Base-by-base conservation (phyloP, 1,139 yeast species). In the Candida tetrigidarum region DNA sequence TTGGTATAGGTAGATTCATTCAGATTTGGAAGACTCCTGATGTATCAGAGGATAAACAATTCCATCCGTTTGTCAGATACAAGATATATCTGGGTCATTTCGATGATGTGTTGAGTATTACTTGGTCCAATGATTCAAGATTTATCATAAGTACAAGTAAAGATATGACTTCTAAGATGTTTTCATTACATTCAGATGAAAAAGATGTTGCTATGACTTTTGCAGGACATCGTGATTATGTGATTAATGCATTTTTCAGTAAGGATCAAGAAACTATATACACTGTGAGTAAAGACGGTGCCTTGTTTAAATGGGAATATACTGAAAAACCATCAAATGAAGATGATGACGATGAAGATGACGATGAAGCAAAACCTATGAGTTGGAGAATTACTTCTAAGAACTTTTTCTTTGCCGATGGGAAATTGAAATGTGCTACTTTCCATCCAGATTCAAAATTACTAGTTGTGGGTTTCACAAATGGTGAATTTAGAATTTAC, bases 1-100 rank as follows among this genome's bases (percentile, higher is more conserved):
- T 91, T 34, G 96, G 96, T 2, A 74, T 84, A 32, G 92, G 89
- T 5, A 72, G 96, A 55, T 86, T 87, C 49, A 70, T 93, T 20
- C 98, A 95, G 62, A 87, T 93, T 10, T 93, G 99, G 99, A 84
- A 82, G 57, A 90, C 98, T 1, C 98, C 98, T 0, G 84, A 81
- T 42, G 74, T 76, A 29, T 69, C 81, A 2, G 88, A 84, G 55
- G 85, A 80, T 51, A 75, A 96, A 52, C 97, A 91, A 62, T 93
- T 95, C 76, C 95, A 97, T 1, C 99, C 99, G 12, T 95, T 93
- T 67, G 87, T 93, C 34, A 85, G 96, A 53, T 91, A 89, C 64
- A 76, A 96, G 57, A 80, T 88, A 5, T 91, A 91, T 58, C 90
- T 97, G 2, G 99, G 99, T 22, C 99, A 93, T 67, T 91, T 84